These are phyloP conservation scores for Dendryphion nanum DNA, from an alignment of 2,329 filamentous ascomycete species.

Conservation along the genomic window DNA sequence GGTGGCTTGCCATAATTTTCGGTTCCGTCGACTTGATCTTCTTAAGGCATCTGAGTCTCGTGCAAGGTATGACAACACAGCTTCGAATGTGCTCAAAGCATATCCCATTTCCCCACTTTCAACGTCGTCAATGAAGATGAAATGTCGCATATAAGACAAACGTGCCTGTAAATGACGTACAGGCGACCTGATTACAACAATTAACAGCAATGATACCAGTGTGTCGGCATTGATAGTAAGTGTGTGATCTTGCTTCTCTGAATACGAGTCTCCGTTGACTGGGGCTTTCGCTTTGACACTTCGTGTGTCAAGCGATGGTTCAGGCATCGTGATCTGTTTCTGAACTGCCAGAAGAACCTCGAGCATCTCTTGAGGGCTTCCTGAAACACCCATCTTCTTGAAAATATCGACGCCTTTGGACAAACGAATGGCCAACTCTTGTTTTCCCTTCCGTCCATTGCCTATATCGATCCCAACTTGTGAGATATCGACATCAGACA, in stretches of 20 bases:
- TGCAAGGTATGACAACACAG: conserved; percentile 83
- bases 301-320: conserved; percentile 26
- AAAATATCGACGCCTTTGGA: conserved; percentile 83
- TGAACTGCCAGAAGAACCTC: conserved; percentile 75
- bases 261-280: conserved; percentile 27
- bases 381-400: conserved; percentile 74
- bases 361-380: conserved; percentile 86
- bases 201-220: conserved; percentile 82
- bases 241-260: conserved; percentile 54
- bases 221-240: conserved; percentile 83
- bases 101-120: conserved; percentile 96
- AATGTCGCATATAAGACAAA: conserved; percentile 92
- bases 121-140: conserved; percentile 96
- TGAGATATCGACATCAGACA: conserved; percentile 90
- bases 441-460: conserved; percentile 73
- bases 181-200: conserved; percentile 89
- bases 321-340: conserved; percentile 72
- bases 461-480: conserved; percentile 89
- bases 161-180: conserved; percentile 84
- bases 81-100: conserved; percentile 92
- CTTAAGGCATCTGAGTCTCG: conserved; percentile 79
- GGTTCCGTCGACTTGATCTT: conserved; percentile 82
- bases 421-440: conserved; percentile 75
- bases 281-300: conserved; percentile 28
- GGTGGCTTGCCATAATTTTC: conserved; percentile 81